Base-by-base conservation (phyloP, 768 basidiomycete genomes). In the Boletus subparvulus region DNA sequence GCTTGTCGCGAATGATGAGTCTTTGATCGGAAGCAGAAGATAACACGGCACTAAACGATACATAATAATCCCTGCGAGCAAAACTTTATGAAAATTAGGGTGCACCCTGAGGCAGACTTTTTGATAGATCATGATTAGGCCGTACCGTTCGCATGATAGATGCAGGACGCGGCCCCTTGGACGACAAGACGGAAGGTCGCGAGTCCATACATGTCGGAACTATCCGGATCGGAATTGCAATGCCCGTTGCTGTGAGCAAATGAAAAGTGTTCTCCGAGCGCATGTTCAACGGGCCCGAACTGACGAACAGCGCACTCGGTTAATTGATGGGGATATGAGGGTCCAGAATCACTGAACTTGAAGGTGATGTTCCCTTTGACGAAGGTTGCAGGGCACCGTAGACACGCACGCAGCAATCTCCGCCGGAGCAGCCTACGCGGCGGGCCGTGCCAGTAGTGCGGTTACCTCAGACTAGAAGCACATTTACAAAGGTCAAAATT, bases 31-130 rank as follows among this genome's bases (percentile, higher is more conserved):
- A 61, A 50, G 56, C 67, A 54, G 59, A 61, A 62, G 60, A 60
- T 55, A 55, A 52, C 60, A 65, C 55, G 61, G 54, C 53, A 39
- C 30, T 52, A 52, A 42, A 50, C 12, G 55, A 40, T 60, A 74
- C 71, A 74, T 74, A 72, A 72, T 74, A 69, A 54, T 28, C 50
- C 52, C 53, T 65, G 66, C 56, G 55, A 59, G 32, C 50, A 54
- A 54, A 64, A 61, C 66, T 57, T 66, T 61, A 59, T 53, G 54
- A 33, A 52, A 56, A 69, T 64, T 60, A 59, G 71, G 71, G 71
- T 72, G 59, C 61, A 62, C 71, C 71, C 71, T 72, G 71, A 68
- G 33, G 50, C 50, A 58, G 58, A 54, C 37, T 35, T 54, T 56
- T 56, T 50, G 55, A 57, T 56, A 42, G 47, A 60, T 54, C 59